Evolutionary conservation across 352 stramenopile genomes (phyloP).

Genomic region (Phytopythium cucurbitacearum): DNA sequence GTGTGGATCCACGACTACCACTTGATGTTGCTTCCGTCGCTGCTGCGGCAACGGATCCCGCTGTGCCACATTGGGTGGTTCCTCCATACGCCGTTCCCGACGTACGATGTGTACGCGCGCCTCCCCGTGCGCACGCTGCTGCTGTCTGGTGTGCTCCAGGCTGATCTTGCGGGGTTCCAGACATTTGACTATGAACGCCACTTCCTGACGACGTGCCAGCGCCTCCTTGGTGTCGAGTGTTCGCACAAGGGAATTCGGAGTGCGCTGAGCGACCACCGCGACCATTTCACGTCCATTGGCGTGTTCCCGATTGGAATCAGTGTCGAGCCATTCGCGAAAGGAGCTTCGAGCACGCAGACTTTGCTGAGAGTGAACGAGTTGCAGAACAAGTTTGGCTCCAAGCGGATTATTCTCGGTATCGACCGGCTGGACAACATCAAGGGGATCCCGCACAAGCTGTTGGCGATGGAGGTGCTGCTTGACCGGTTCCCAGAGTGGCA

Average conservation of each 20-base stretch:
- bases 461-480: conserved; percentile 86
- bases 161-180: conserved; percentile 84
- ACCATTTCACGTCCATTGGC: conserved; percentile 86
- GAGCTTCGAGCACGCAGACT: conserved; percentile 46
- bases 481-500: conserved; percentile 88
- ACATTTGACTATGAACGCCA: conserved; percentile 90
- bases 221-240: conserved; percentile 63
- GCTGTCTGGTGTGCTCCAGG: conserved; percentile 72
- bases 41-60: conserved; percentile 74
- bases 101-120: conserved; percentile 82
- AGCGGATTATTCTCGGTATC: conserved; percentile 81
- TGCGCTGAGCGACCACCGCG: conserved; percentile 43
- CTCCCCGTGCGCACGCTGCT: conserved; percentile 75
- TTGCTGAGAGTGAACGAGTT: conserved; percentile 67
- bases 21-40: conserved; percentile 84
- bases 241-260: conserved; percentile 77
- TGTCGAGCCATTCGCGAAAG: conserved; percentile 73
- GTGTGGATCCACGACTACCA: conserved; percentile 91
- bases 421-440: conserved; percentile 89
- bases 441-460: conserved; percentile 85
- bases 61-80: conserved; percentile 83
- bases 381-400: conserved; percentile 72
- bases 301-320: conserved; percentile 87
- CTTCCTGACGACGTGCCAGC: conserved; percentile 82
- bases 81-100: conserved; percentile 86